Conservation (phyloP, 257 asterid genomes). For the Oldenlandia corymbosa region DNA sequence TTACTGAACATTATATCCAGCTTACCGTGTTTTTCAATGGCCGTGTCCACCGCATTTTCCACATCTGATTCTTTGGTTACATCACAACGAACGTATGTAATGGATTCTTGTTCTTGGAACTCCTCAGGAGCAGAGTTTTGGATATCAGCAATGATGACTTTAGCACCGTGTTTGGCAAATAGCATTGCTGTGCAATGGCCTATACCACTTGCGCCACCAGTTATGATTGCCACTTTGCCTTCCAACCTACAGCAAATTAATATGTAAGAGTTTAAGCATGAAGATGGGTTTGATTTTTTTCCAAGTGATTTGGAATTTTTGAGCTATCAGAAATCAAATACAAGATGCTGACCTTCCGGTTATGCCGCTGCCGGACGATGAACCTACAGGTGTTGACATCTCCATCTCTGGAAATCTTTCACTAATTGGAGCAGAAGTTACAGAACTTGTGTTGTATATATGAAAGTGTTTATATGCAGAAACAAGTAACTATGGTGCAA, state of each 20-base stretch:
- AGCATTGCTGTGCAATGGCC: slow-evolving; percentile 16
- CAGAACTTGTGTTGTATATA: too few species aligned
- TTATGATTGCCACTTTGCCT: slow-evolving; percentile 26
- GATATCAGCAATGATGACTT: slow-evolving; percentile 24
- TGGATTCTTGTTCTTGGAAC: neutral
- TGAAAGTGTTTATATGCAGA: too few species aligned
- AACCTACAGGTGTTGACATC: too few species aligned
- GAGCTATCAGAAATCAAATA: too few species aligned
- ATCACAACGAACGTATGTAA: slow-evolving; percentile 12
- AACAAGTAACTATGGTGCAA: too few species aligned
- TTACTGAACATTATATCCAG: slow-evolving; percentile 32
- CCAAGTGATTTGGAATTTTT: too few species aligned
- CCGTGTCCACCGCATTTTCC: slow-evolving; percentile 8
- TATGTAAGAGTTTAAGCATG: too few species aligned
- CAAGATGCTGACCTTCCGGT: too few species aligned
- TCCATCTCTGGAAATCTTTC: too few species aligned
- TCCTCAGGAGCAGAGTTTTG: slow-evolving; percentile 16
- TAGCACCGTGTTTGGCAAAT: slow-evolving; percentile 23
- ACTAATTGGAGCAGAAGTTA: too few species aligned
- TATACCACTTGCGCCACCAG: slow-evolving; percentile 29
- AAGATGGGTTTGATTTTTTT: too few species aligned
- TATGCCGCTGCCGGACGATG: too few species aligned
- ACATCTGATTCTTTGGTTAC: slow-evolving; percentile 19
- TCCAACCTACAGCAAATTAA: slow-evolving; percentile 13
- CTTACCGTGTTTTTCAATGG: slow-evolving; percentile 16